phyloP scores from a whole-genome alignment of 2,329 filamentous ascomycete genomes.

The Stagonosporopsis chrysanthemi region DNA sequence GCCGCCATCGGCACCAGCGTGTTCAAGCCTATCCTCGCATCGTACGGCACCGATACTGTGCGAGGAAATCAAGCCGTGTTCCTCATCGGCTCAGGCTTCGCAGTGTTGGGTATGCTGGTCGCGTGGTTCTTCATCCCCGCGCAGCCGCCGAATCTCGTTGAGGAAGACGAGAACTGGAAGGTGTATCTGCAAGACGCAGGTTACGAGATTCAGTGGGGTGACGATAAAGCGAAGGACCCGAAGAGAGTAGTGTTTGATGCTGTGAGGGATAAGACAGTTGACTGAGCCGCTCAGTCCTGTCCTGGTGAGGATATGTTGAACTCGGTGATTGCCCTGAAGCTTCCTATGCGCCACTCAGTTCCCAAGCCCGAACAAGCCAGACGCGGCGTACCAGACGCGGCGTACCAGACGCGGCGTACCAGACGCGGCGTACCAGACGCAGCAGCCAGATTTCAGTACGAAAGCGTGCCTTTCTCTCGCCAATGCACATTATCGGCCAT shows the following conservation, averaged over 20 bases:
- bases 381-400: neutral
- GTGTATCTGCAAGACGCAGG: conserved; percentile 31
- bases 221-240: conserved; percentile 30
- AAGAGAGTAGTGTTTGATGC: conserved; percentile 14
- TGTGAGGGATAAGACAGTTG: conserved; percentile 13
- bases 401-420: neutral
- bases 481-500: no score
- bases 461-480: no score
- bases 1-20: conserved; percentile 35
- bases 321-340: neutral
- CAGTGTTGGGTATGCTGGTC: conserved; percentile 32
- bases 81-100: conserved; percentile 35
- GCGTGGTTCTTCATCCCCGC: conserved; percentile 44
- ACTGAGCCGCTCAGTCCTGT: neutral
- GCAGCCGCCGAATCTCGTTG: conserved; percentile 29
- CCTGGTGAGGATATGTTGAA: neutral
- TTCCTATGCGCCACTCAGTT: neutral
- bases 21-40: conserved; percentile 38
- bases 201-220: conserved; percentile 36
- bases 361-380: neutral
- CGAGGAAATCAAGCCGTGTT: conserved; percentile 37
- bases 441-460: neutral
- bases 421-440: neutral
- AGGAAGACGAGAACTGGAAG: conserved; percentile 43
- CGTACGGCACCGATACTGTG: conserved; percentile 29